Base-by-base conservation (phyloP, 73 alveolate species). In the Diophrys appendiculata region DNA sequence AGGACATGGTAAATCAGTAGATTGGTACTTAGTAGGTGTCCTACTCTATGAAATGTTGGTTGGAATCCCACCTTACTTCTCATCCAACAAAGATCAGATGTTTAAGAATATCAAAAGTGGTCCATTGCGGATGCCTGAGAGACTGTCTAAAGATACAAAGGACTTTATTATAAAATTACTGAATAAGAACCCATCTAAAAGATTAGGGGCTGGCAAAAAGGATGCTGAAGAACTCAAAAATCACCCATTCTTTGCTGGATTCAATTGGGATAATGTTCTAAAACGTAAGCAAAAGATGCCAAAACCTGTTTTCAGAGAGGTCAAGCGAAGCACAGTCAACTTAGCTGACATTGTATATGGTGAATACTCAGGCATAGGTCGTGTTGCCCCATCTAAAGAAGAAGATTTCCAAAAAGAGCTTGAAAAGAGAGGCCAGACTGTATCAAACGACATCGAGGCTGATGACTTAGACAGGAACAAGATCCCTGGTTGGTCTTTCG, bases 51-150 rank as follows among this genome's bases (percentile, higher is more conserved):
- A 95, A 86, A 95, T 97, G 99, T 90, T 97, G 29, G 97, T 96
- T 3, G 99, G 99, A 3, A 88, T 90, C 54, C 98, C 99, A n/a
- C 99, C 99, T 0, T 95, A 91, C 85, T 93, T 91, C 73, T 93
- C 99, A 0, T 81, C 91, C 69, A 96, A 94, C 85, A 93, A 94
- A 76, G 98, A 96, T 54, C 96, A 89, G 78, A 78, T 93, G 75
- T 89, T 93, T 54, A 82, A 78, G 69, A 86, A 91, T 81, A 92
- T 94, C 35, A 92, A 92, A 82, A 90, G 81, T 70, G 97, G 93
- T 14, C 91, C 87, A 53, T 78, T 90, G 69, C 73, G 79, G 65
- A 76, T 90, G 81, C 96, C 96, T 24, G 83, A 90, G 65, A 82
- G 83, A 73, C 80, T 90, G 27, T 79, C 93, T 28, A 76, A 72